phyloP scores from a whole-genome alignment of 2,329 filamentous ascomycete genomes.

The Fusarium denticulatum region DNA sequence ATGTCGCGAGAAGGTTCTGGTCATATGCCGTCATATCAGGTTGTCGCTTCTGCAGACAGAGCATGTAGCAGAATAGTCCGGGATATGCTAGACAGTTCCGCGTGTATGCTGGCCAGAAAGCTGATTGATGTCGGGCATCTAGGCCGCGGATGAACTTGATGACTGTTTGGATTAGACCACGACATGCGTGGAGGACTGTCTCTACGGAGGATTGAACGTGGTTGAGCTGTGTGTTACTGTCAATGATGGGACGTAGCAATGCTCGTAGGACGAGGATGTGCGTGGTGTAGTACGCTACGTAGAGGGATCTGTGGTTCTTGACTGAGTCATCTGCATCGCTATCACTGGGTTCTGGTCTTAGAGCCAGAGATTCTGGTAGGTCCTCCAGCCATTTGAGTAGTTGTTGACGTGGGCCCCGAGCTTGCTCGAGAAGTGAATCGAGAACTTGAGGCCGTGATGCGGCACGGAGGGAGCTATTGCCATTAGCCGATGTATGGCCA shows the following conservation, averaged over 20 bases:
- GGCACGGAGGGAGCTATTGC: background rate
- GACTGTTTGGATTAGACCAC: background rate
- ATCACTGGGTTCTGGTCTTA: background rate
- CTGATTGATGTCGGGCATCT: background rate
- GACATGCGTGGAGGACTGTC: background rate
- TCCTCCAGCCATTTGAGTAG: background rate
- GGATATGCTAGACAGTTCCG: background rate
- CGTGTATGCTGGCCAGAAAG: background rate
- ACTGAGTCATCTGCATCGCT: background rate
- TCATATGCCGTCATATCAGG: background rate
- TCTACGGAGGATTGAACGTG: background rate
- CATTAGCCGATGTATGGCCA: rapidly evolving
- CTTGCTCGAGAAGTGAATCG: background rate
- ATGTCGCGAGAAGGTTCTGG: background rate
- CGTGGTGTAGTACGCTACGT: background rate
- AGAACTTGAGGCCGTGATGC: background rate
- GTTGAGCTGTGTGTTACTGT: background rate
- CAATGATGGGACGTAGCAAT: background rate
- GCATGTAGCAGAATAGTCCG: background rate
- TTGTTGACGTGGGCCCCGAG: background rate
- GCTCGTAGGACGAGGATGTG: background rate
- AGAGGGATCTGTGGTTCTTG: background rate
- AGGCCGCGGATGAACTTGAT: conserved; percentile 1
- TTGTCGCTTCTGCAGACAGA: background rate
- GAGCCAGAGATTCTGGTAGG: background rate